Evolutionary conservation across 208 protist genomes (phyloP).

Genomic region (Crithidia sp.): DNA sequence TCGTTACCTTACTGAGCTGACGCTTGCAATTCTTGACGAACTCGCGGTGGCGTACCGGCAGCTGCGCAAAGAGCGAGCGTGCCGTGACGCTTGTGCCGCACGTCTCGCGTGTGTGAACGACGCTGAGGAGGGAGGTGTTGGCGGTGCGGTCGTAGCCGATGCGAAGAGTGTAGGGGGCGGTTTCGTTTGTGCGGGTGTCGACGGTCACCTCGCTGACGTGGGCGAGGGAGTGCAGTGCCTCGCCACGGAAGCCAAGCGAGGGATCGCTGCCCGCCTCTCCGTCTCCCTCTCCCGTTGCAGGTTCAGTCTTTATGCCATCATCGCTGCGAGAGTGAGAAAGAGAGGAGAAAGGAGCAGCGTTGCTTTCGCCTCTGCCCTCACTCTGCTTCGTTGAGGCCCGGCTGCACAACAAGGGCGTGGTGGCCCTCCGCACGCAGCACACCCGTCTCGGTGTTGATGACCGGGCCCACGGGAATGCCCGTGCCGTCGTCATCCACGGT

Average conservation of each 20-base stretch:
- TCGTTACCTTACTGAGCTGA: conserved; percentile 60
- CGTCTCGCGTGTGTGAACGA: conserved; percentile 23
- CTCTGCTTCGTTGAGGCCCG: conserved; percentile 73
- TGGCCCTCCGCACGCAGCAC: conserved; percentile 34
- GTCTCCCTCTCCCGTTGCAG: not conserved
- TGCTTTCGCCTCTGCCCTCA: not conserved
- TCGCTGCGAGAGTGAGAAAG: not conserved
- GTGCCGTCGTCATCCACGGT: conserved; percentile 85
- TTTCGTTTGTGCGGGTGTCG: conserved; percentile 61
- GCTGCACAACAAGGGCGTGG: conserved; percentile 60
- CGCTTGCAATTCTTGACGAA: conserved; percentile 79
- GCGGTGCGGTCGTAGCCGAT: conserved; percentile 51
- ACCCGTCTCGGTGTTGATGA: conserved; percentile 40
- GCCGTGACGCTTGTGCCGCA: conserved; percentile 86
- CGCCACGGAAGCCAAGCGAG: conserved; percentile 96
- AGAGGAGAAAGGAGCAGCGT: not conserved
- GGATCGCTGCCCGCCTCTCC: conserved; percentile 21
- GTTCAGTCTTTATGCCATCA: not conserved
- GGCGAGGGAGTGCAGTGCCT: conserved; percentile 96
- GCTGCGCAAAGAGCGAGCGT: conserved; percentile 73
- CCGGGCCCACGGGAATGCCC: conserved; percentile 57
- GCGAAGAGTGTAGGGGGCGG: conserved; percentile 36
- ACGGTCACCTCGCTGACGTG: conserved; percentile 78
- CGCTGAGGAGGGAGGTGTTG: conserved; percentile 27
- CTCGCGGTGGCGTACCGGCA: conserved; percentile 92